phyloP scores from a whole-genome alignment of 2,329 filamentous ascomycete genomes.

The Aspergillus arachidicola region DNA sequence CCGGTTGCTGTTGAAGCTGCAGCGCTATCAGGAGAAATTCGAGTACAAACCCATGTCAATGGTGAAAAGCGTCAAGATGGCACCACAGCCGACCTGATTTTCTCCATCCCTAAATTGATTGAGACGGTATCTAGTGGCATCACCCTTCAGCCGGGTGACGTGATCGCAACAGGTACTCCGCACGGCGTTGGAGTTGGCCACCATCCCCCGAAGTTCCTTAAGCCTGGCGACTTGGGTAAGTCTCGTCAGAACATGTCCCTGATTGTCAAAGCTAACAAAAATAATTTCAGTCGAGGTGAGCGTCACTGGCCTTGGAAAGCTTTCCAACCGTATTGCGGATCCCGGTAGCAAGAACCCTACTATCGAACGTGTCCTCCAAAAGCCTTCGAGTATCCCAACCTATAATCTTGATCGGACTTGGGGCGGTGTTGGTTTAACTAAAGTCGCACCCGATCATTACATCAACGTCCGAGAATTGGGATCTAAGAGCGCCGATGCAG shows the following conservation, averaged over 20 bases:
- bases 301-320: constrained; percentile 45
- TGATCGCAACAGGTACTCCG: constrained; percentile 54
- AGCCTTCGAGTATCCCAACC: constrained; percentile 29
- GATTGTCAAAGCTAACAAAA: neutral
- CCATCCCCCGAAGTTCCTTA: constrained; percentile 46
- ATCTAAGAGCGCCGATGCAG: constrained; percentile 10
- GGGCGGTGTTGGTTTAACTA: constrained; percentile 37
- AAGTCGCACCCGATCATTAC: constrained; percentile 42
- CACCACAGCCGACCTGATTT: constrained; percentile 54
- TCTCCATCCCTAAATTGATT: constrained; percentile 51
- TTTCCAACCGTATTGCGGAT: constrained; percentile 46
- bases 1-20: constrained; percentile 55
- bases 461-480: constrained; percentile 33
- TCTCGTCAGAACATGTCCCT: neutral
- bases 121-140: constrained; percentile 52
- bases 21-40: constrained; percentile 47
- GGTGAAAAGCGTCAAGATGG: constrained; percentile 54
- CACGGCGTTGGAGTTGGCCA: constrained; percentile 54
- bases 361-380: constrained; percentile 20
- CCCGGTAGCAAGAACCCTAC: constrained; percentile 28
- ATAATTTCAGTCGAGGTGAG: constrained; percentile 40
- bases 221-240: constrained; percentile 37
- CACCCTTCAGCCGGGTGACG: constrained; percentile 55
- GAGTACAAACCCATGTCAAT: constrained; percentile 52
- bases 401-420: constrained; percentile 33